A percentile compares a stretch with the other conserved stretches of the same genome.
Conservation (phyloP, 805 yeast genomes). For the Starmerella davenportii region DNA sequence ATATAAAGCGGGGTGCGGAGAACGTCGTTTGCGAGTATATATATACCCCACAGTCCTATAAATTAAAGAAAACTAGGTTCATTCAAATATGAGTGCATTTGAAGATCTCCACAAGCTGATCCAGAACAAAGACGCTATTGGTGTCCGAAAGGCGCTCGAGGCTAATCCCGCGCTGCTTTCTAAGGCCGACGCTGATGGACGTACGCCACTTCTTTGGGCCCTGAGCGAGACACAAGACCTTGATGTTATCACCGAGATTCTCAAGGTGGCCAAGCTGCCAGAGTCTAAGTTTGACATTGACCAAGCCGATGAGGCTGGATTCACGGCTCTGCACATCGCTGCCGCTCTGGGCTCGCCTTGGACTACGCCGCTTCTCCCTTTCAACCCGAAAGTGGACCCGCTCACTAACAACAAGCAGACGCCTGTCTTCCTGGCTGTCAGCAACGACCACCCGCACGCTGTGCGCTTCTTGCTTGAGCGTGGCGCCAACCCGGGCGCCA, state of each 20-base stretch:
- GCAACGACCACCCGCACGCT: slow-evolving; percentile 42
- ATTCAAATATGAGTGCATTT: not conserved
- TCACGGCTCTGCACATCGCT: slow-evolving; percentile 80
- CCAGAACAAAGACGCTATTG: slow-evolving; percentile 2
- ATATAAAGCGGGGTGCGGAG: no score
- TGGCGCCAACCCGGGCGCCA: slow-evolving; percentile 43
- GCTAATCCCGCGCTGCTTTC: slow-evolving; percentile 4
- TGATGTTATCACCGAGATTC: slow-evolving; percentile 33
- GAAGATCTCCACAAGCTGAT: slow-evolving; percentile 9
- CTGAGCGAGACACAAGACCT: slow-evolving; percentile 37
- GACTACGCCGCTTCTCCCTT: slow-evolving; percentile 29
- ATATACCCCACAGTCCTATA: no score
- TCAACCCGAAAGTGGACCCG: slow-evolving; percentile 35
- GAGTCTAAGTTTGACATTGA: slow-evolving; percentile 37
- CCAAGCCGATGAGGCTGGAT: slow-evolving; percentile 59
- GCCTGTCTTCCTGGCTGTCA: slow-evolving; percentile 54
- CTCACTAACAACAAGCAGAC: slow-evolving; percentile 51
- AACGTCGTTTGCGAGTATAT: no score
- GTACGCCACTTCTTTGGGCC: slow-evolving; percentile 85
- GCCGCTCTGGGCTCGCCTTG: slow-evolving; percentile 55
- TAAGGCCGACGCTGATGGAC: slow-evolving; percentile 44
- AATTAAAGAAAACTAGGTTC: no score
- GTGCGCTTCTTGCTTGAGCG: slow-evolving; percentile 38
- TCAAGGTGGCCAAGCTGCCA: slow-evolving; percentile 23
- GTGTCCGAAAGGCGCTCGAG: slow-evolving; percentile 2